phyloP scores from a whole-genome alignment of 495 filamentous ascomycete genomes.

The Pseudomonodictys pantanalensis region DNA sequence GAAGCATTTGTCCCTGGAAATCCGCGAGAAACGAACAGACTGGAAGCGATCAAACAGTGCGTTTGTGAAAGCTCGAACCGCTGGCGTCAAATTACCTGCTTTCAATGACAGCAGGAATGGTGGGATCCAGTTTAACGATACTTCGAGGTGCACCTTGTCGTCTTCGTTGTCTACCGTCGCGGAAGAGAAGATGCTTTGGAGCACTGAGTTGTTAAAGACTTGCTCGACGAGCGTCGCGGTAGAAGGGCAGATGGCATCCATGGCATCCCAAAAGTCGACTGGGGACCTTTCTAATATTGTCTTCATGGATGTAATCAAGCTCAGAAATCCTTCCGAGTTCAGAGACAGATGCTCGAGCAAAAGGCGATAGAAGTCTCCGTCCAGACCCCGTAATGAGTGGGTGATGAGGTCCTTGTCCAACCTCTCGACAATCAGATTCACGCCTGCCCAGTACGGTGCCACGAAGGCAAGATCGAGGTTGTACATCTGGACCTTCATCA shows the following conservation, averaged over 20 bases:
- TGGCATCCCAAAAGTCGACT: conserved; percentile 80
- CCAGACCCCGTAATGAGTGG: conserved; percentile 72
- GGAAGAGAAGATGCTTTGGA: conserved; percentile 57
- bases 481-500: conserved; percentile 43
- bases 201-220: conserved; percentile 68
- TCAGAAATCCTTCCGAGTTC: conserved; percentile 56
- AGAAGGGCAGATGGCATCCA: conserved; percentile 67
- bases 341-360: conserved; percentile 71
- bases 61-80: conserved; percentile 65
- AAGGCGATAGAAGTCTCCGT: conserved; percentile 72
- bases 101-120: conserved; percentile 76
- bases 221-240: conserved; percentile 66
- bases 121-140: conserved; percentile 68
- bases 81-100: conserved; percentile 63
- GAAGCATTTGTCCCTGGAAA: conserved; percentile 52
- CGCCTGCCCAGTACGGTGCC: conserved; percentile 70
- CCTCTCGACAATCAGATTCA: conserved; percentile 64
- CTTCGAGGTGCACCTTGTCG: conserved; percentile 54
- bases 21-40: conserved; percentile 45
- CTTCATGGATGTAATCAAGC: conserved; percentile 63
- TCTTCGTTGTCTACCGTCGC: conserved; percentile 55
- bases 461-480: conserved; percentile 50
- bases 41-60: conserved; percentile 69
- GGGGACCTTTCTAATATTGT: conserved; percentile 68
- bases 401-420: conserved; percentile 73